Evolutionary conservation across 306 rosid genomes (phyloP), one percentile per base, ranked within the genome.

Genomic region (Castanopsis chinensis): DNA sequence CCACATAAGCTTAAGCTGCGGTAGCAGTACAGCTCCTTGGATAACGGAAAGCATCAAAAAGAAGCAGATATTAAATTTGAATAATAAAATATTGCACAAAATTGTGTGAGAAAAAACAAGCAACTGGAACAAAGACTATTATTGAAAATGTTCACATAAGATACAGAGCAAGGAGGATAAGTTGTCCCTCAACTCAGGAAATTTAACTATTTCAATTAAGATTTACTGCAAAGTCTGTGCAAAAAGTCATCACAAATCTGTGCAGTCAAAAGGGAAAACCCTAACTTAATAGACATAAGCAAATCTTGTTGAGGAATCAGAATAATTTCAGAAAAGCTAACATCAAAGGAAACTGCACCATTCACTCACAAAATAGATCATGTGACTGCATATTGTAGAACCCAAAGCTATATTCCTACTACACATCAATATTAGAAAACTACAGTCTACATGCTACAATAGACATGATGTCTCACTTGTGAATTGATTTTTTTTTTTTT

Each of bases 11-110:
- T 37, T 7, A 37, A 37, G 45, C 45, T 37, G 45, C 8, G 45
- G 89, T 72, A 95, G 87, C 37, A 87, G 78, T 1, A 76, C 81
- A 33, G 98, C 99, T 41, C 98, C 99, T 72, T 83, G 86, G 74
- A 25, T 69, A 49, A 92, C 99, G 93, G 82, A 25, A 71, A 74
- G 69, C 71, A 78, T 70, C 57, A 76, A 57, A 71, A 80, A 65
- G 18, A 37, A 37, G 45, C 45, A 37, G 8, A 54, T 58, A 76
- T 45, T 61, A 72, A 35, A 69, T 72, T 79, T 41, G 20, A 21
- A 65, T 52, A 49, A 53, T 18, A 19, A 27, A 73, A 71, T 21
- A 17, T 8, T 23, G 52, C 49, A 19, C 51, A 67, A 59, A 7
- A 33, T 17, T 5, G 13, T 64, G 6, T 2, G 25, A 17, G 35